Evolutionary conservation across 495 filamentous ascomycete genomes (phyloP).

Genomic region (Aspergillus funiculosus): DNA sequence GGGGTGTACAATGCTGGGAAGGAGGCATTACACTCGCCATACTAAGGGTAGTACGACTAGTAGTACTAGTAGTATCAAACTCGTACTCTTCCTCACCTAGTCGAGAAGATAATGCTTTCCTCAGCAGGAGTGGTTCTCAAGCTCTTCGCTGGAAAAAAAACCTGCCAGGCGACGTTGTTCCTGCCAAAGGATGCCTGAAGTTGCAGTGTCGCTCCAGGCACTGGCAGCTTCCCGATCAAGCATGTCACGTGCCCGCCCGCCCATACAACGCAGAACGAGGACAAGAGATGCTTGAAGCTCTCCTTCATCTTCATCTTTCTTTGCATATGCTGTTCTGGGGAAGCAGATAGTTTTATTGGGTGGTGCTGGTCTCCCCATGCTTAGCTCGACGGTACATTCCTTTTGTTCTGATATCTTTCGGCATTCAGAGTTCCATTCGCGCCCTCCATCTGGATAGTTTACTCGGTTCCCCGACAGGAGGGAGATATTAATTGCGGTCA

Average conservation of each 20-base stretch:
- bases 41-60: too few species aligned
- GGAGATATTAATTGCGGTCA: too few species aligned
- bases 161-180: neutral
- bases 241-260: constrained; percentile 3
- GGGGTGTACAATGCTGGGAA: neutral
- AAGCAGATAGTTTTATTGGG: neutral
- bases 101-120: neutral
- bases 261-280: constrained; percentile 1
- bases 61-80: too few species aligned
- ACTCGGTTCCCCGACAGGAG: too few species aligned
- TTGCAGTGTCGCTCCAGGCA: neutral
- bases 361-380: neutral
- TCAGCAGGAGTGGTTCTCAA: too few species aligned
- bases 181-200: neutral
- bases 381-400: constrained; percentile 4
- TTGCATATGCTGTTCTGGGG: neutral
- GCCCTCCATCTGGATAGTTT: neutral
- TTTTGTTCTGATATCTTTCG: constrained; percentile 2
- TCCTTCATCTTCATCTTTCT: neutral
- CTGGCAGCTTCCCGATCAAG: constrained; percentile 10
- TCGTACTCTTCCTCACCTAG: neutral
- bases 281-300: neutral
- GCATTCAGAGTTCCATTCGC: neutral
- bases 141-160: too few species aligned
- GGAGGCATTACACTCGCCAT: constrained; percentile 48